Conservation (phyloP, 1,284 basidiomycete genomes). For the Rhodofomes roseus region DNA sequence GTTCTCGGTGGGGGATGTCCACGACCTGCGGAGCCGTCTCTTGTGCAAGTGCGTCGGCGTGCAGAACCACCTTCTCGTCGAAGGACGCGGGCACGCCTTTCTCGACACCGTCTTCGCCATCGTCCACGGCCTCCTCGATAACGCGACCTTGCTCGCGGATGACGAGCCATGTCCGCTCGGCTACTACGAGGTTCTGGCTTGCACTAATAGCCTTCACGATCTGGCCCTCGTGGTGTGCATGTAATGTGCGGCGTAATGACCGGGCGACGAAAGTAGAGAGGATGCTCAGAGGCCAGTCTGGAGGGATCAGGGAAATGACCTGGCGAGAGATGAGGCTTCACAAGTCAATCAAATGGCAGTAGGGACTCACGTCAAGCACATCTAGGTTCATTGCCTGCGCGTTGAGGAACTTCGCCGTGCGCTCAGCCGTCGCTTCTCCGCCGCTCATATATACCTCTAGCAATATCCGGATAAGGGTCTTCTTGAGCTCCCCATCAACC, state of each 20-base stretch:
- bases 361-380: conserved; percentile 59
- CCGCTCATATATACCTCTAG: conserved; percentile 80
- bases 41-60: conserved; percentile 1
- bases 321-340: conserved; percentile 23
- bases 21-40: conserved; percentile 8
- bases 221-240: conserved; percentile 63
- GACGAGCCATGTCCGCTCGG: conserved; percentile 49
- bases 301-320: conserved; percentile 71
- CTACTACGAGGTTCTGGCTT: conserved; percentile 67
- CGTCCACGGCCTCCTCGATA: conserved; percentile 58
- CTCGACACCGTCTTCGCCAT: conserved; percentile 25
- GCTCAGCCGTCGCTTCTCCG: conserved; percentile 45
- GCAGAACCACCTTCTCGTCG: conserved; percentile 22
- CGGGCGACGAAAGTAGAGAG: conserved; percentile 77
- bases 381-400: conserved; percentile 81
- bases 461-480: conserved; percentile 62
- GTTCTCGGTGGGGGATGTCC: conserved; percentile 13
- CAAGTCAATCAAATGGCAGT: neutral
- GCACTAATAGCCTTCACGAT: conserved; percentile 70
- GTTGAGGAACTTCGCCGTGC: conserved; percentile 67
- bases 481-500: conserved; percentile 53
- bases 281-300: conserved; percentile 68
- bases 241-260: conserved; percentile 73
- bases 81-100: conserved; percentile 21
- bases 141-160: conserved; percentile 63